phyloP scores from a whole-genome alignment of 305 asterid species.

The Rubia peregrina region DNA sequence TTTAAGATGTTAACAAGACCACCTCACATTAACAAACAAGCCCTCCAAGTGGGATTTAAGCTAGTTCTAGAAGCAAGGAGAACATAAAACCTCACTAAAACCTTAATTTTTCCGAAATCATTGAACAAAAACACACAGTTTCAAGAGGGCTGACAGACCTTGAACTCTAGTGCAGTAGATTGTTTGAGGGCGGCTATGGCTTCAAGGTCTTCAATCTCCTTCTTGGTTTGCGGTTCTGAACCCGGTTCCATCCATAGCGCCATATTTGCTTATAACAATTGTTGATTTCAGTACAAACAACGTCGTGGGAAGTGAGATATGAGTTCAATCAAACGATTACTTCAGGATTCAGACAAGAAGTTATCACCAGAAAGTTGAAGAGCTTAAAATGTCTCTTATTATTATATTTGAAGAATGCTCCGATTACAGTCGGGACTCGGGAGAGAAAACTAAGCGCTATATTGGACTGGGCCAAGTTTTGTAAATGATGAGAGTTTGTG shows the following conservation, averaged over 20 bases:
- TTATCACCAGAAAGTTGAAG: background rate
- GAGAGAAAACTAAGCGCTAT: no score
- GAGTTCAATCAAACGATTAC: background rate
- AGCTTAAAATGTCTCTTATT: background rate
- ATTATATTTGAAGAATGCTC: no score
- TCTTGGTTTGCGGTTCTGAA: constrained; percentile 29
- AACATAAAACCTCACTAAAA: background rate
- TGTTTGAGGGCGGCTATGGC: constrained; percentile 32
- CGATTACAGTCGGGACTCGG: no score
- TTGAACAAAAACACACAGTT: background rate
- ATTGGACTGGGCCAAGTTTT: background rate
- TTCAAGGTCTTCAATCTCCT: constrained; percentile 28
- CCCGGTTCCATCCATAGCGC: constrained; percentile 36
- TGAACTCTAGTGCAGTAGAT: constrained; percentile 32
- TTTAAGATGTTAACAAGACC: background rate
- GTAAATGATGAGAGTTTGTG: no score
- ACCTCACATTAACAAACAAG: background rate
- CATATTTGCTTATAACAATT: constrained; percentile 11
- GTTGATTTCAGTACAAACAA: background rate
- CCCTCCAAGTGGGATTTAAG: background rate
- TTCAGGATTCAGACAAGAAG: background rate
- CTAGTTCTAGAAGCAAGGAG: background rate
- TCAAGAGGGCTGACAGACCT: constrained; percentile 18
- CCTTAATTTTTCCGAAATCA: background rate
- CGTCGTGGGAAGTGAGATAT: background rate